Conservation (phyloP, 73 alveolate genomes). For the Blepharisma stoltei region DNA sequence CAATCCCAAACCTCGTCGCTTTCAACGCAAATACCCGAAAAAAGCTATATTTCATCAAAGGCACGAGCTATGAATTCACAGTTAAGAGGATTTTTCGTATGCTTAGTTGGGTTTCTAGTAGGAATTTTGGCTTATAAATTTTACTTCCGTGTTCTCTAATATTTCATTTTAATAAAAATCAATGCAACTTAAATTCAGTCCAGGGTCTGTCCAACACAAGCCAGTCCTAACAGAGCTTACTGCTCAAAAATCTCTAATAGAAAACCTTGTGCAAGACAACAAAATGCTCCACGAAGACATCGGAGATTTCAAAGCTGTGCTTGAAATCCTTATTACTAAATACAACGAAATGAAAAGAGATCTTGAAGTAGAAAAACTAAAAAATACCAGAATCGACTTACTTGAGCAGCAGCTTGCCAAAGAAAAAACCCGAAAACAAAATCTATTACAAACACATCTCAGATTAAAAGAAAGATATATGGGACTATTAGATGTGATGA, state of each 20-base stretch:
- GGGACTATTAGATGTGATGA: not conserved
- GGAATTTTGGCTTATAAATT: no score
- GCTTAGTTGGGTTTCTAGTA: no score
- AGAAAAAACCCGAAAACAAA: slow-evolving; percentile 21
- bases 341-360: slow-evolving; percentile 12
- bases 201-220: not conserved
- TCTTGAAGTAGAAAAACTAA: slow-evolving; percentile 22
- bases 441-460: slow-evolving; percentile 1
- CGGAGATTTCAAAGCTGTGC: slow-evolving; percentile 4
- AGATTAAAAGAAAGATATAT: slow-evolving; percentile 13
- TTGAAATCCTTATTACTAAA: not conserved
- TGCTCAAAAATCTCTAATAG: not conserved
- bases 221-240: slow-evolving; percentile 12
- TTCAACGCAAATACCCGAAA: no score
- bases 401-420: slow-evolving; percentile 12
- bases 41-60: no score
- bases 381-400: slow-evolving; percentile 19
- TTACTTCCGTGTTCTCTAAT: no score
- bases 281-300: slow-evolving; percentile 28
- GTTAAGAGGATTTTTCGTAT: no score
- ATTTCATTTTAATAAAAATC: no score
- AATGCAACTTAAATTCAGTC: no score
- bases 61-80: no score
- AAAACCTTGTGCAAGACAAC: slow-evolving; percentile 25
- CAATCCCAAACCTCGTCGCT: no score